Evolutionary conservation across 2,329 filamentous ascomycete species (phyloP).

Genomic region (Talaromyces sp.): DNA sequence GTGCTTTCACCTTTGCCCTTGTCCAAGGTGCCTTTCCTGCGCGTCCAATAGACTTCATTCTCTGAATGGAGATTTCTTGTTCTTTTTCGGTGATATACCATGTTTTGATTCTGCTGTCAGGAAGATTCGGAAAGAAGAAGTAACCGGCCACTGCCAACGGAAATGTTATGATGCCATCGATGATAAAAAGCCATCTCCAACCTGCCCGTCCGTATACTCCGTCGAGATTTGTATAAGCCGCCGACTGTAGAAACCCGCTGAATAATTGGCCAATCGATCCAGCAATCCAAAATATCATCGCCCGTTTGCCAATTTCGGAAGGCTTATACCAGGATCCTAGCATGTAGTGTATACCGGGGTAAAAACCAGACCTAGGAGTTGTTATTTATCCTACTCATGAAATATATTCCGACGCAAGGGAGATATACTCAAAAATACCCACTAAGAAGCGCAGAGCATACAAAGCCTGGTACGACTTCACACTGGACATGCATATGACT

Average conservation of each 20-base stretch:
- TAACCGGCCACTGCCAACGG: constrained; percentile 12
- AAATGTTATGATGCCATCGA: constrained; percentile 13
- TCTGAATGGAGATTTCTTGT: constrained; percentile 22
- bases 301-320: constrained; percentile 37
- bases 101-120: constrained; percentile 12
- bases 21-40: constrained; percentile 38
- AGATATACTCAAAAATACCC: constrained; percentile 26
- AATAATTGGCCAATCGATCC: constrained; percentile 35
- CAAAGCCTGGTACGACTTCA: constrained; percentile 25
- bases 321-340: constrained; percentile 45
- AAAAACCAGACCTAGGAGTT: constrained; percentile 23
- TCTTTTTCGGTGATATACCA: constrained; percentile 11
- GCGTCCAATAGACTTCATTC: constrained; percentile 37
- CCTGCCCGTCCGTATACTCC: constrained; percentile 28
- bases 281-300: constrained; percentile 33
- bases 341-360: constrained; percentile 39
- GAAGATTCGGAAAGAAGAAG: constrained; percentile 14
- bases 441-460: constrained; percentile 28
- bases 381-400: not conserved
- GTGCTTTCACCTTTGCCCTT: constrained; percentile 31
- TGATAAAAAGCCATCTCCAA: constrained; percentile 39
- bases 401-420: constrained; percentile 6
- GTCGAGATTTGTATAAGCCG: constrained; percentile 31
- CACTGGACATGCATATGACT: constrained; percentile 34
- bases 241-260: constrained; percentile 36